A percentile compares a stretch with the other conserved stretches of the same genome.
Conservation (phyloP, 352 stramenopile species). For the Globisporangium middletonii region DNA sequence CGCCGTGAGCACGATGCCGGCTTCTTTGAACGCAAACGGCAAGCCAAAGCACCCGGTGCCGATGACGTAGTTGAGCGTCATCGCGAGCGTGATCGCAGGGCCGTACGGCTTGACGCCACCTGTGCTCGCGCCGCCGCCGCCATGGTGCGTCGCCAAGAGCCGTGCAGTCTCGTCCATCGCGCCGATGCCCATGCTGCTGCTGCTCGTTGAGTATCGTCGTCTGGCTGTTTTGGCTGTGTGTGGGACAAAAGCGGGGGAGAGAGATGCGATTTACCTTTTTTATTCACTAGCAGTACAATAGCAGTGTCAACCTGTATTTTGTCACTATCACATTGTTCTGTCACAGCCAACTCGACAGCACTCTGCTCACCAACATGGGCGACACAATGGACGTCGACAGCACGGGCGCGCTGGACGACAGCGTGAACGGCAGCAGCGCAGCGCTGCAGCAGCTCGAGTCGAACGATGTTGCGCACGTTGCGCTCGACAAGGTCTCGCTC, state of each 20-base stretch:
- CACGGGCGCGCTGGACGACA: constrained; percentile 9
- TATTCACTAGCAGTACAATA: too few species aligned
- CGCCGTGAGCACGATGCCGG: constrained; percentile 55
- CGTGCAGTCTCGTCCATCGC: constrained; percentile 20
- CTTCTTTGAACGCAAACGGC: constrained; percentile 71
- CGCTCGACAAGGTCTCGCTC: constrained; percentile 73
- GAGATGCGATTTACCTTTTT: too few species aligned
- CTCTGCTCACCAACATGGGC: constrained; percentile 2
- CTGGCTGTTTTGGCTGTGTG: neutral
- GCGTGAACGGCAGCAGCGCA: neutral
- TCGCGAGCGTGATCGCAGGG: constrained; percentile 58
- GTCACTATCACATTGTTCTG: neutral
- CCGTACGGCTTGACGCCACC: constrained; percentile 63
- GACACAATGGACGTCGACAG: constrained; percentile 12
- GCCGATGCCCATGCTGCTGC: neutral
- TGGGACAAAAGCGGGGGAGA: too few species aligned
- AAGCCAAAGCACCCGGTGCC: constrained; percentile 83
- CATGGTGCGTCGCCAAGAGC: constrained; percentile 18
- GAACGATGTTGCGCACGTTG: constrained; percentile 11
- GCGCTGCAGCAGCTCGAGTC: constrained; percentile 9
- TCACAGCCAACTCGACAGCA: neutral
- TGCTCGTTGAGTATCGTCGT: constrained; percentile 1
- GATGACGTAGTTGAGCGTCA: constrained; percentile 86
- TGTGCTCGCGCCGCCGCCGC: constrained; percentile 6
- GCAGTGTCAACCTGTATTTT: neutral